Base-by-base conservation (phyloP, 768 basidiomycete genomes). In the Kwoniella botswanensis region DNA sequence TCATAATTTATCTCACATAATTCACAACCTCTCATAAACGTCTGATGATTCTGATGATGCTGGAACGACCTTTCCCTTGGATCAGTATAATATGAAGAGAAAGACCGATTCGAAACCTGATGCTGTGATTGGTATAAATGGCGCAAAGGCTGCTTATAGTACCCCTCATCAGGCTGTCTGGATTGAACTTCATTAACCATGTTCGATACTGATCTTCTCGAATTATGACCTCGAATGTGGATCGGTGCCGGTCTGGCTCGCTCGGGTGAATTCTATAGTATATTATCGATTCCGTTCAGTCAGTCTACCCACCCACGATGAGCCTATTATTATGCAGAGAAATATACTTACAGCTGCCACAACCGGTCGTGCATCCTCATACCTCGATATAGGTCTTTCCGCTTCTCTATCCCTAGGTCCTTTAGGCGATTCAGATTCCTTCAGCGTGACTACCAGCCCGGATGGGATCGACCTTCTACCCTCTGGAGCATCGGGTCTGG, bases 1-100 rank as follows among this genome's bases (percentile, higher is more conserved):
- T 66, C 55, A 46, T 66, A 57, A 24, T 58, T 42, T 26, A 42
- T 58, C 43, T 56, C 60, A 54, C 68, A 69, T 12, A 69, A 35
- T 61, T 54, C 60, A 35, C 68, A 69, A 15, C 68, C 68, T 26
- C 50, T 69, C 2, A 69, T 53, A 29, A 63, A 62, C 13, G 10
- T 41, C 13, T 15, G 10, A 46, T 69, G 68, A 3, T 10, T 17
- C 18, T 50, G 22, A 56, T 69, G 61, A 10, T 35, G 12, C 17
- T 56, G 21, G 17, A 43, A 57, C 22, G n/a, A 22, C 43, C 22
- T 41, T 46, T 57, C 65, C 22, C 35, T 22, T 11, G 10, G 35
- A 63, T 44, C 61, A 13, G 18, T 3, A 44, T 21, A 17, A 44
- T 18, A 29, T 6, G 42, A 42, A 11, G 22, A 11, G 4, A 15